Percentiles rank a stretch among this genome's conserved stretches.
phyloP scores from a whole-genome alignment of 1,139 yeast genomes.

The Blastobotrys apis region DNA sequence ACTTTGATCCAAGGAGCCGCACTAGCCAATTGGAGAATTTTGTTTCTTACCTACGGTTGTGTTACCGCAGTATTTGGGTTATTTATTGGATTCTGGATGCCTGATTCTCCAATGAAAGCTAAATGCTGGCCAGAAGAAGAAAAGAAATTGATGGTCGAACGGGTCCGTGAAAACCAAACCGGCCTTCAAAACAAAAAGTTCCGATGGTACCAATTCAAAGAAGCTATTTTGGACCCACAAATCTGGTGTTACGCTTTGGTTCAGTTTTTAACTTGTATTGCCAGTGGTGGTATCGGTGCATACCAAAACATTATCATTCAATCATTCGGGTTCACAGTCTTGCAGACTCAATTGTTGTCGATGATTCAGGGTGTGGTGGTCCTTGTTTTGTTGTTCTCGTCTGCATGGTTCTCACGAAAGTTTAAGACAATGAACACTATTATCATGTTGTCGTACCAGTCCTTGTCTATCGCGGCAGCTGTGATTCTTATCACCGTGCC shows the following conservation, averaged over 20 bases:
- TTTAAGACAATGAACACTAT: conserved; percentile 4
- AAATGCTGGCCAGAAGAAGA: conserved; percentile 47
- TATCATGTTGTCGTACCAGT: conserved; percentile 13
- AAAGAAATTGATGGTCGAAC: conserved; percentile 41
- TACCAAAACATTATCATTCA: conserved; percentile 17
- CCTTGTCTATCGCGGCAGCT: conserved; percentile 14
- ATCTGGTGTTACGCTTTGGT: conserved; percentile 43
- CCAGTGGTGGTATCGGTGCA: conserved; percentile 29
- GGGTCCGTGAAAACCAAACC: conserved; percentile 44
- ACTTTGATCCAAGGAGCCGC: conserved; percentile 28
- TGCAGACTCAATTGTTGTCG: conserved; percentile 17
- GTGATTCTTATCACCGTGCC: conserved; percentile 11
- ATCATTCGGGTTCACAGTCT: conserved; percentile 15
- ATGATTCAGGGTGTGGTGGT: conserved; percentile 15
- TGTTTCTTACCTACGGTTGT: conserved; percentile 44
- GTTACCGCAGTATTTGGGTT: conserved; percentile 46
- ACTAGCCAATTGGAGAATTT: conserved; percentile 43
- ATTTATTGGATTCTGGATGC: conserved; percentile 40
- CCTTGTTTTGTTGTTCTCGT: conserved; percentile 11
- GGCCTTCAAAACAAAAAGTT: conserved; percentile 50
- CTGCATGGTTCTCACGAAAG: conserved; percentile 10
- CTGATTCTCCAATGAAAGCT: conserved; percentile 48
- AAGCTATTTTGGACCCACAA: conserved; percentile 36
- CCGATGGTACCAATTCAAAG: conserved; percentile 47
- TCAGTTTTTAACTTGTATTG: conserved; percentile 21